These are phyloP conservation scores for Eruca vesicaria DNA, from an alignment of 441 rosid species.

Conservation along the genomic window DNA sequence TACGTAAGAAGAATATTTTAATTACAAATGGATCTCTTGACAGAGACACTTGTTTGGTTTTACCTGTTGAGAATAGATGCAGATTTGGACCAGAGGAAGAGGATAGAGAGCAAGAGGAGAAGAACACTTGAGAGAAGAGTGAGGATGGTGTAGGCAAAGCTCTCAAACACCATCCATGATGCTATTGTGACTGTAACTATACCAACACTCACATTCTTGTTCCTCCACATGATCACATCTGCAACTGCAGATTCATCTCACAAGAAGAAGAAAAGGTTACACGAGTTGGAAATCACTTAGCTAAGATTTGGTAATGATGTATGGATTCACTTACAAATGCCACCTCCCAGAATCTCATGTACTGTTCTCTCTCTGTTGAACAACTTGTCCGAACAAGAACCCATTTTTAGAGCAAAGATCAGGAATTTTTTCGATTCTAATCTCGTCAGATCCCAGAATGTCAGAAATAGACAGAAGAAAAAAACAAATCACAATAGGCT, in stretches of 20 bases:
- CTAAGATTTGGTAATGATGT: background rate
- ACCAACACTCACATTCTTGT: constrained; percentile 58
- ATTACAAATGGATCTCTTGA: background rate
- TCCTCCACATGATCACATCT: constrained; percentile 91
- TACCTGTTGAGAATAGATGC: constrained; percentile 91
- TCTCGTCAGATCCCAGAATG: constrained; percentile 29
- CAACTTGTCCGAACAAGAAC: constrained; percentile 38
- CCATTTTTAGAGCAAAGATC: background rate
- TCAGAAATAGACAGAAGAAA: background rate
- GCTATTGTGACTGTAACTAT: constrained; percentile 66
- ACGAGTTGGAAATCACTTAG: constrained; percentile 4
- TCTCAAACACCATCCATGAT: constrained; percentile 86
- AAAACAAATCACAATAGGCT: constrained; percentile 11
- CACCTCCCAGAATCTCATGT: constrained; percentile 84
- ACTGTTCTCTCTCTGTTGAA: constrained; percentile 66
- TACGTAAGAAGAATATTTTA: background rate
- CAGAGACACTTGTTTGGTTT: background rate
- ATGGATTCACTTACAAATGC: constrained; percentile 52
- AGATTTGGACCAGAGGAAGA: constrained; percentile 95
- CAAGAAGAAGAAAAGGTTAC: background rate
- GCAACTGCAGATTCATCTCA: constrained; percentile 59
- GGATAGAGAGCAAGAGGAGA: constrained; percentile 71
- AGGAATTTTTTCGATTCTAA: background rate
- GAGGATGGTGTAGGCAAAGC: constrained; percentile 79
- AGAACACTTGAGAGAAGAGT: constrained; percentile 87